Evolutionary conservation across 306 rosid species (phyloP), one percentile per base, ranked within the genome.

Genomic region (Trichosanthes truncata): DNA sequence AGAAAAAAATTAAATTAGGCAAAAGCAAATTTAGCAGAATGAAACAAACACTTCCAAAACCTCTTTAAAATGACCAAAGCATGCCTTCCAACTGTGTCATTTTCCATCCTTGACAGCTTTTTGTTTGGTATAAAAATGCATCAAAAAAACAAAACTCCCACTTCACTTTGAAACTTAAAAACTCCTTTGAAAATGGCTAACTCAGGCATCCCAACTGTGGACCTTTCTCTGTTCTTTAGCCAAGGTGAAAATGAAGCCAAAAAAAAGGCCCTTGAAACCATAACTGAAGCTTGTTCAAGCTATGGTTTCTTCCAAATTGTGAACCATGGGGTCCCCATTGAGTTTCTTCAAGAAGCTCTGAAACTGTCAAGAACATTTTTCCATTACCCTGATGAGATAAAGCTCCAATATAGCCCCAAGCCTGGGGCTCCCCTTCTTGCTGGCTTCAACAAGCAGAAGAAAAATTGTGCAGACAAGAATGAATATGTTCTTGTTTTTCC

Each of bases 291-390:
- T 1, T 88, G 88, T 67, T 81, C 68, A 17, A 71, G 82, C 18
- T 83, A 74, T 65, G 94, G 92, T 4, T 90, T 87, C 89, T 88
- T 88, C 35, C 90, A 86, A 75, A 81, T 90, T 1, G 83, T 81
- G 57, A 86, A 90, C 21, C 88, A 87, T 74, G 94, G 88, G 8
- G 48, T 85, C 21, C 68, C 90, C 9, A 14, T 65, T 10, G 83
- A 69, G 20, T 59, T 88, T 48, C 78, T 88, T 49, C 74, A 61
- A 36, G 46, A 43, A 78, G 87, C 89, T 68, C 45, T 84, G 7
- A 49, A 80, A 1, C 78, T 82, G 20, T 88, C 89, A 7, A 81
- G 74, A 68, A 66, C 83, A 7, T 88, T 87, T 49, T 87, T 87
- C 33, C 78, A 81, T 40, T 82, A 26, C 66, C 23, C 88, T 17